Evolutionary conservation across 768 basidiomycete genomes (phyloP).

Genomic region (Russula virescens): DNA sequence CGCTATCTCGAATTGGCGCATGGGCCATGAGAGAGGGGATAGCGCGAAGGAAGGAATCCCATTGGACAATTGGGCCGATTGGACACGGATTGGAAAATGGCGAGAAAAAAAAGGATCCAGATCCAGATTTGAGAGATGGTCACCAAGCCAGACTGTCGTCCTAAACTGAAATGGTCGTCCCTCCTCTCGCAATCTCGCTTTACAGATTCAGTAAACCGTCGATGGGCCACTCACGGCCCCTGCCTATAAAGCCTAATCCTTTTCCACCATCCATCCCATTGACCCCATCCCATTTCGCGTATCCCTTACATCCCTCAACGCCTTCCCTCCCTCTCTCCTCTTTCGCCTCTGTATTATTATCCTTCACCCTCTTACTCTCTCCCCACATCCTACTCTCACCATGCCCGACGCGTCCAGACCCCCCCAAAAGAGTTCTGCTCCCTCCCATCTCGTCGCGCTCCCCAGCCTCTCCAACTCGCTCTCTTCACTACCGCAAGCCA

Average conservation of each 20-base stretch:
- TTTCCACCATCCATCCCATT: constrained; percentile 25
- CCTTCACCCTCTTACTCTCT: not conserved
- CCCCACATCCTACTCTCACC: constrained; percentile 24
- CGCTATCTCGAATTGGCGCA: not conserved
- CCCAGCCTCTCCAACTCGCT: constrained; percentile 69
- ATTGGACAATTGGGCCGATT: constrained; percentile 22
- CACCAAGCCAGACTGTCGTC: constrained; percentile 11
- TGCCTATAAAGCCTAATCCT: constrained; percentile 30
- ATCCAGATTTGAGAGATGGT: constrained; percentile 20
- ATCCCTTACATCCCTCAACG: constrained; percentile 6
- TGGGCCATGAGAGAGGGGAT: no score
- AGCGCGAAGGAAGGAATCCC: not conserved
- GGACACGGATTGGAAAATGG: constrained; percentile 10
- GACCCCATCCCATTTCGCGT: constrained; percentile 15
- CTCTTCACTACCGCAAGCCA: constrained; percentile 64
- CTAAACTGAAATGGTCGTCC: constrained; percentile 7
- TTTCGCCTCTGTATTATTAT: constrained; percentile 13
- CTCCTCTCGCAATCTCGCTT: constrained; percentile 5
- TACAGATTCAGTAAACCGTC: not conserved
- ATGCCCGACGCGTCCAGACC: constrained; percentile 38
- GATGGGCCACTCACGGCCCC: constrained; percentile 2
- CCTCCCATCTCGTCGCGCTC: constrained; percentile 58
- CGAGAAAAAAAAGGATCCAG: constrained; percentile 14
- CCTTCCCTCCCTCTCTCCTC: constrained; percentile 2
- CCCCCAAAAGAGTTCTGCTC: constrained; percentile 25